These are phyloP conservation scores for Trapa bicornis DNA, from an alignment of 345 rosid species.

Conservation along the genomic window DNA sequence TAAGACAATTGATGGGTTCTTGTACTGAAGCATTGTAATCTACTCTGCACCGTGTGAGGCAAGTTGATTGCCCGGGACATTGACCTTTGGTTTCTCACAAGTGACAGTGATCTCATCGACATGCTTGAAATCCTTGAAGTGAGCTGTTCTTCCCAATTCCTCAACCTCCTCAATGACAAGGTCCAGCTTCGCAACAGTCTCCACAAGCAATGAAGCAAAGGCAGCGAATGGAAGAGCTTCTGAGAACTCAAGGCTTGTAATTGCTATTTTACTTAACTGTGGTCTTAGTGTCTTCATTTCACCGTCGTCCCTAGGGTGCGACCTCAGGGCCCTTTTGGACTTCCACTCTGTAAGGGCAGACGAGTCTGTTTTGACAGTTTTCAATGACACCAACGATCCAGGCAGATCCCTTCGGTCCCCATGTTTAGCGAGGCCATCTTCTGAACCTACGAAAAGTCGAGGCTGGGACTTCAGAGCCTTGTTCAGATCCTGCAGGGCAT, in stretches of 20 bases:
- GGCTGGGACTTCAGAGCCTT: conserved; percentile 68
- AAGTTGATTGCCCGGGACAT: conserved; percentile 5
- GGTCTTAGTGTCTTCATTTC: conserved; percentile 45
- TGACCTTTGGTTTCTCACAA: conserved; percentile 1
- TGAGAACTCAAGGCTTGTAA: conserved; percentile 57
- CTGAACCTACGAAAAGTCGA: conserved; percentile 59
- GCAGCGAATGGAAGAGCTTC: conserved; percentile 90
- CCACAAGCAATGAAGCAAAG: conserved; percentile 65
- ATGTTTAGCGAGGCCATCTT: conserved; percentile 35
- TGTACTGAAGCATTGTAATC: background rate
- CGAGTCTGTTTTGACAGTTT: conserved; percentile 56
- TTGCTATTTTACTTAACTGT: conserved; percentile 50
- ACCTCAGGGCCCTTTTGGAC: conserved; percentile 22
- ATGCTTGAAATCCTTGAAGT: conserved; percentile 48
- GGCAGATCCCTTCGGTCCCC: conserved; percentile 12
- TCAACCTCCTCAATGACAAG: conserved; percentile 56
- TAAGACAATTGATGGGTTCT: background rate
- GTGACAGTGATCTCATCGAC: conserved; percentile 11
- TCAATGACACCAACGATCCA: conserved; percentile 20
- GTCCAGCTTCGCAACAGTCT: conserved; percentile 66
- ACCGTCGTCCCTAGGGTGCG: conserved; percentile 10
- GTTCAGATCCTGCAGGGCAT: conserved; percentile 67
- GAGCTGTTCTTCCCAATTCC: conserved; percentile 51
- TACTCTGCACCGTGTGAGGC: conserved; percentile 7
- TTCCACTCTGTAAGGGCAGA: conserved; percentile 55